phyloP scores from a whole-genome alignment of 2,329 filamentous ascomycete genomes.

The Diplodia corticola region DNA sequence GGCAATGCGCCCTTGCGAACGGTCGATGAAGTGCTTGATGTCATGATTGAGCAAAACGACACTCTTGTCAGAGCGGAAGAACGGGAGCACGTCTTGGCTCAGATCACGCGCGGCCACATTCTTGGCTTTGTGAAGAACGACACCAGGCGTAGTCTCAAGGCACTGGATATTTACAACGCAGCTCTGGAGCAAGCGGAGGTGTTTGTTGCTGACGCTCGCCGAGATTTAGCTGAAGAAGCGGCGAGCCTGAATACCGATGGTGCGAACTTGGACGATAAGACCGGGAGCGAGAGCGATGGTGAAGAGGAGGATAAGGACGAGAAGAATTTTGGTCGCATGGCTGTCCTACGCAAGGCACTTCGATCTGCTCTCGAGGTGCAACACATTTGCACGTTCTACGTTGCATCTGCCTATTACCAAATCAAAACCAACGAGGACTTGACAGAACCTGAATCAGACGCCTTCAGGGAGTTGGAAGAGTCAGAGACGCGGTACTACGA shows the following conservation, averaged over 20 bases:
- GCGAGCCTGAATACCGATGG: slow-evolving; percentile 36
- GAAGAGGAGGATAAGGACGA: slow-evolving; percentile 39
- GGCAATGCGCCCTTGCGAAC: slow-evolving; percentile 71
- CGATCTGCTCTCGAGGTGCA: slow-evolving; percentile 74
- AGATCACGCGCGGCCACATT: slow-evolving; percentile 72
- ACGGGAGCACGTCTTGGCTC: slow-evolving; percentile 62
- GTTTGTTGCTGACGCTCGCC: slow-evolving; percentile 64
- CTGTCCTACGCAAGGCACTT: slow-evolving; percentile 64
- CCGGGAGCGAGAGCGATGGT: slow-evolving; percentile 31
- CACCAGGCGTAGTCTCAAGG: slow-evolving; percentile 57
- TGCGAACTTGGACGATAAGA: slow-evolving; percentile 35
- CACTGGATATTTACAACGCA: slow-evolving; percentile 68
- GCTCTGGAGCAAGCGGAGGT: slow-evolving; percentile 43
- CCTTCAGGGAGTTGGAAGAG: slow-evolving; percentile 66
- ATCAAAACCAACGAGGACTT: slow-evolving; percentile 70
- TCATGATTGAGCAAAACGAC: slow-evolving; percentile 89
- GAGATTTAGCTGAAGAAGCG: slow-evolving; percentile 58
- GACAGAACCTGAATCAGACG: slow-evolving; percentile 65
- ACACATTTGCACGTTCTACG: slow-evolving; percentile 82
- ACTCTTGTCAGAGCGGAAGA: slow-evolving; percentile 66
- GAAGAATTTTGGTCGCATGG: slow-evolving; percentile 50
- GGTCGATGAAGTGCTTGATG: slow-evolving; percentile 80
- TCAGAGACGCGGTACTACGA: slow-evolving; percentile 75
- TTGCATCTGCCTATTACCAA: slow-evolving; percentile 79
- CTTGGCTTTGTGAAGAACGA: slow-evolving; percentile 69